These are phyloP conservation scores for Anthostomella pinea DNA, from an alignment of 2,329 filamentous ascomycete genomes.

Conservation along the genomic window DNA sequence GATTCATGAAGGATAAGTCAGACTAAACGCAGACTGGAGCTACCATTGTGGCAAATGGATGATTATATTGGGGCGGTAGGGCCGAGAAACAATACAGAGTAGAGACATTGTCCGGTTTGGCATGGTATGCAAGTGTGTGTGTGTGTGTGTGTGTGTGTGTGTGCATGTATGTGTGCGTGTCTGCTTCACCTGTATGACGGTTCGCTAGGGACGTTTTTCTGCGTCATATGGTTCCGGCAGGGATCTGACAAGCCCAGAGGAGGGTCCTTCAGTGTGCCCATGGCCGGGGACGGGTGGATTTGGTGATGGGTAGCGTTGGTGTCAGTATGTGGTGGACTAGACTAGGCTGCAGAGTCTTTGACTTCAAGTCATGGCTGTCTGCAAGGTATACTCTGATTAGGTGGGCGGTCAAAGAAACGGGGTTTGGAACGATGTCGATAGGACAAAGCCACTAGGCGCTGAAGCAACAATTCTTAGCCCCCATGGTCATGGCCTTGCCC, in stretches of 20 bases:
- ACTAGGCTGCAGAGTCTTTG: constrained; percentile 29
- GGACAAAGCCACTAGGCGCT: constrained; percentile 29
- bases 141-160: constrained; percentile 28
- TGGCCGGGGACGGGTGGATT: constrained; percentile 29
- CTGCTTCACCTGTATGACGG: constrained; percentile 34
- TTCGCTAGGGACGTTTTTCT: constrained; percentile 31
- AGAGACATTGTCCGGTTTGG: constrained; percentile 36
- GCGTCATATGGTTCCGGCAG: constrained; percentile 37
- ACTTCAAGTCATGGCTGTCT: constrained; percentile 24
- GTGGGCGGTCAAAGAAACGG: constrained; percentile 32
- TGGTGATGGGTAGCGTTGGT: constrained; percentile 31
- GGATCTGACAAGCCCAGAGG: constrained; percentile 32
- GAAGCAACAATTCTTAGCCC: constrained; percentile 28
- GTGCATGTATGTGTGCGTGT: no score
- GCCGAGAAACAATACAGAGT: constrained; percentile 34
- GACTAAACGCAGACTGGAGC: constrained; percentile 27
- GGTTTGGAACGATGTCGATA: constrained; percentile 31
- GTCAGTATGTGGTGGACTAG: constrained; percentile 29
- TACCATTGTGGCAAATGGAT: constrained; percentile 27
- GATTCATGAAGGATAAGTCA: constrained; percentile 28
- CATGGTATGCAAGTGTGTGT: constrained; percentile 33
- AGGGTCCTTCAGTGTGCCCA: constrained; percentile 31
- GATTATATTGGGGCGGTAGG: constrained; percentile 36
- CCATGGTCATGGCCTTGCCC: constrained; percentile 27
- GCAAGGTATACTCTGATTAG: constrained; percentile 30